Evolutionary conservation across 371 early-diverging fungal species (phyloP).

Genomic region (Paramicrosporidium saccamoebae): DNA sequence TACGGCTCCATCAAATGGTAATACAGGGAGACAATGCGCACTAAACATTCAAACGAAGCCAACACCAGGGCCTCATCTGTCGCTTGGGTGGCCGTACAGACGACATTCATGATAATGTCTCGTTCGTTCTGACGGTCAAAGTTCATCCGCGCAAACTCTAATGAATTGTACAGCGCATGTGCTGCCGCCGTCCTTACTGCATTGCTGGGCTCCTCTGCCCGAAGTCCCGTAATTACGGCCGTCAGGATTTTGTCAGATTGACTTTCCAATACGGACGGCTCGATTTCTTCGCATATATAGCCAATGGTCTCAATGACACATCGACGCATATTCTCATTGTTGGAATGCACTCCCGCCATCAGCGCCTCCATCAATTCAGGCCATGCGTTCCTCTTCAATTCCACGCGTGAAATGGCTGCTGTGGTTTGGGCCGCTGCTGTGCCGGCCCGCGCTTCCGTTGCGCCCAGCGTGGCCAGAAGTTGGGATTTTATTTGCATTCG

Average conservation of each 20-base stretch:
- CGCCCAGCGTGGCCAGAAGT: constrained; percentile 26
- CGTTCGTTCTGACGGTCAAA: constrained; percentile 56
- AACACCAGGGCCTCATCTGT: constrained; percentile 28
- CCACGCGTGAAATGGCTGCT: constrained; percentile 63
- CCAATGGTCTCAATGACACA: constrained; percentile 56
- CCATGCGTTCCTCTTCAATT: constrained; percentile 52
- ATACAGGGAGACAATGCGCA: constrained; percentile 71
- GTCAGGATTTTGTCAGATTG: constrained; percentile 62
- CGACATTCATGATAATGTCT: constrained; percentile 87
- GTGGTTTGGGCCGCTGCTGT: constrained; percentile 39
- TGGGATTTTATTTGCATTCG: constrained; percentile 19
- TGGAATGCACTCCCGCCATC: constrained; percentile 22
- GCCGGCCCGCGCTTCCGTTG: constrained; percentile 21
- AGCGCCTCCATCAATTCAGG: constrained; percentile 36
- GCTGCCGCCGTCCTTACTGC: constrained; percentile 59
- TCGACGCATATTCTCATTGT: constrained; percentile 22
- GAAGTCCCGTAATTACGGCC: constrained; percentile 64
- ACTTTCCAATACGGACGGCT: constrained; percentile 24
- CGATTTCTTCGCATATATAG: constrained; percentile 55
- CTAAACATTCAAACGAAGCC: constrained; percentile 70
- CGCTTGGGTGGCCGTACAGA: constrained; percentile 74
- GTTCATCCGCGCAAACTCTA: constrained; percentile 64
- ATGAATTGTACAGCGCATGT: constrained; percentile 56
- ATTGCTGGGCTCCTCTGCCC: constrained; percentile 47
- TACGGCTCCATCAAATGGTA: constrained; percentile 73